phyloP scores from a whole-genome alignment of 371 early-diverging fungal genomes.

The Syncephalastrum racemosum region DNA sequence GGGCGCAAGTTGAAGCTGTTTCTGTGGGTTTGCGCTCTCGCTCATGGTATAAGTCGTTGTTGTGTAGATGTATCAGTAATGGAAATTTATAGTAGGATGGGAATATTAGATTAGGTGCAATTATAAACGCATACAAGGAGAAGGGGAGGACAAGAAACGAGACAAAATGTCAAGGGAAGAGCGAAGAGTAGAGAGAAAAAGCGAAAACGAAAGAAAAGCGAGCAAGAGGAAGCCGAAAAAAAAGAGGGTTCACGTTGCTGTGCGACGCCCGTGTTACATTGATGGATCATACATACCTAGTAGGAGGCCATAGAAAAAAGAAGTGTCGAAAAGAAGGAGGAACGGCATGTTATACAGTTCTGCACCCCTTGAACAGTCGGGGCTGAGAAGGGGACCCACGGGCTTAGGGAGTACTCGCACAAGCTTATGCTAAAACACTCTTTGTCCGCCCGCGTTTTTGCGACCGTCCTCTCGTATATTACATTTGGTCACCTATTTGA shows the following conservation, averaged over 20 bases:
- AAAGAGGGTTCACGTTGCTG: conserved; percentile 9
- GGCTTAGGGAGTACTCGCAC: no score
- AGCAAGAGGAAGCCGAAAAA: conserved; percentile 1
- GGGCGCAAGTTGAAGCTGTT: conserved; percentile 24
- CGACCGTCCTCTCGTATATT: background rate
- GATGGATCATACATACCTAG: background rate
- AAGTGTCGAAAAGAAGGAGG: conserved; percentile 1
- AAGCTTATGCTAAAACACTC: no score
- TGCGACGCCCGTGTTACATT: conserved; percentile 9
- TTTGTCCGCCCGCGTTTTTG: no score
- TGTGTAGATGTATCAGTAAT: background rate
- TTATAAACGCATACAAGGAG: background rate
- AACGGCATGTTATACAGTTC: conserved; percentile 9
- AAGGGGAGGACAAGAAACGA: background rate
- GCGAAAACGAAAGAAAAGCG: background rate
- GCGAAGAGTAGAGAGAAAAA: conserved; percentile 1
- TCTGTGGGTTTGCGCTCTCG: background rate
- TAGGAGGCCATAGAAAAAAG: background rate
- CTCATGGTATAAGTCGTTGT: background rate
- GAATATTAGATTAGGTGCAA: background rate
- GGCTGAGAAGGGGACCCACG: conserved; percentile 1
- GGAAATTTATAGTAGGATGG: background rate
- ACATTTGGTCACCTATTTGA: background rate
- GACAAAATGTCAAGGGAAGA: conserved; percentile 1
- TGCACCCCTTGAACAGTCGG: conserved; percentile 9